Evolutionary conservation across 805 yeast species (phyloP).

Genomic region (Ogataea philodendri): DNA sequence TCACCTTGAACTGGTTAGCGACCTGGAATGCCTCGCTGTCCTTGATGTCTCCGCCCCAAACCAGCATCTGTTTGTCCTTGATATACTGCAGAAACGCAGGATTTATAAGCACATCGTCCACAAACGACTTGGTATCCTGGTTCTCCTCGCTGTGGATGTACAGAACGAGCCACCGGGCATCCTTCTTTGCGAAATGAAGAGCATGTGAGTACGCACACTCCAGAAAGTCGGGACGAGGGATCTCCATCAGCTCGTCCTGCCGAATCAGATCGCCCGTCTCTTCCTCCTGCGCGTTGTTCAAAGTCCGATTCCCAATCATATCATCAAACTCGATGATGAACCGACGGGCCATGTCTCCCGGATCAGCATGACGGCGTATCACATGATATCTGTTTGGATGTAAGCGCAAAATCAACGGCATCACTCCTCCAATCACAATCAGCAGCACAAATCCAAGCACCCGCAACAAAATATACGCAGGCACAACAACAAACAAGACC

Average conservation of each 20-base stretch:
- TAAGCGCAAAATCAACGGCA: constrained; percentile 26
- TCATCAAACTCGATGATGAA: constrained; percentile 35
- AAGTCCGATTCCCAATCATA: constrained; percentile 25
- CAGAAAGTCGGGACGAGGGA: constrained; percentile 44
- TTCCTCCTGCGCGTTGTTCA: constrained; percentile 2
- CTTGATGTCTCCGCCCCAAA: constrained; percentile 89
- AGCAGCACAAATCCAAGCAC: constrained; percentile 19
- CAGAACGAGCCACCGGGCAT: constrained; percentile 70
- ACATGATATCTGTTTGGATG: constrained; percentile 25
- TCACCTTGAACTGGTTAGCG: constrained; percentile 67
- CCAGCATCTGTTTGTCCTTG: constrained; percentile 49
- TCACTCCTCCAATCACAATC: constrained; percentile 19
- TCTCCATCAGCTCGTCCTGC: constrained; percentile 18
- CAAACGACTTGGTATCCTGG: constrained; percentile 56
- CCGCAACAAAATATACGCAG: constrained; percentile 25
- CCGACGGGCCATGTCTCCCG: constrained; percentile 34
- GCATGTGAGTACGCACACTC: constrained; percentile 83
- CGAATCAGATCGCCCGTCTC: constrained; percentile 11
- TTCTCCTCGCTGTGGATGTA: constrained; percentile 72
- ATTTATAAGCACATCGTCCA: constrained; percentile 52
- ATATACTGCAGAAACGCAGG: constrained; percentile 47
- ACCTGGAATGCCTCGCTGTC: constrained; percentile 82
- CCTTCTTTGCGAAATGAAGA: constrained; percentile 61
- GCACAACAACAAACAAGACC: constrained; percentile 27
- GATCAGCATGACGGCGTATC: constrained; percentile 25